Conservation (phyloP, 2,329 filamentous ascomycete species). For the Mollisia scopiformis region DNA sequence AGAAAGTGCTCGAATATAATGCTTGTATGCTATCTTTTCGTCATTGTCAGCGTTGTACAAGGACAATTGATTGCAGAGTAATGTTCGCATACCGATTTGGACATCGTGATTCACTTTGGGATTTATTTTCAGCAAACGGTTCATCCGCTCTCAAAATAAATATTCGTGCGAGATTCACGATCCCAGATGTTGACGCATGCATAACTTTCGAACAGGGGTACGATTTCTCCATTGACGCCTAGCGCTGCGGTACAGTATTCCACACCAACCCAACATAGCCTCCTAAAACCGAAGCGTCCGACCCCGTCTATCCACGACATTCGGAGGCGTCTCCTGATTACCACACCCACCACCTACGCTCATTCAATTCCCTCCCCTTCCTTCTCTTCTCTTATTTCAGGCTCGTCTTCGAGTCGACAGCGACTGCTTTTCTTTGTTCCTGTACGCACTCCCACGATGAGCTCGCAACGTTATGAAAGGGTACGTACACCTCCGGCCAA, state of each 20-base stretch:
- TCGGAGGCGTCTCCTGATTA: constrained; percentile 9
- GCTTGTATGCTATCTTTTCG: constrained; percentile 46
- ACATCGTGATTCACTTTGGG: constrained; percentile 27
- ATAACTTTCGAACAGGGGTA: constrained; percentile 1
- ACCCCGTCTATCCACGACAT: constrained; percentile 9
- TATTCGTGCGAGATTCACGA: neutral
- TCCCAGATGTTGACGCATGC: constrained; percentile 6
- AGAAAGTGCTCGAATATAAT: constrained; percentile 53
- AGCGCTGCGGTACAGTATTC: too few species aligned
- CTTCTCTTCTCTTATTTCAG: constrained; percentile 22
- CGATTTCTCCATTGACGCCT: neutral
- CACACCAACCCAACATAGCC: neutral
- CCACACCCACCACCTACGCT: neutral
- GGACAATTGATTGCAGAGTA: neutral
- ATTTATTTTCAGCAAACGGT: neutral
- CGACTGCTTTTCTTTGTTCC: constrained; percentile 29
- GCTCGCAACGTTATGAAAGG: constrained; percentile 54
- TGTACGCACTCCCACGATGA: constrained; percentile 30
- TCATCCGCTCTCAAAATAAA: constrained; percentile 4
- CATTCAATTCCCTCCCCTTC: constrained; percentile 2
- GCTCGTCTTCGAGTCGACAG: constrained; percentile 18
- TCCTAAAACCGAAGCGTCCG: neutral
- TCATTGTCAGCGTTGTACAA: neutral
- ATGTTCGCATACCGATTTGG: constrained; percentile 32
- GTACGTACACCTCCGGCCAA: constrained; percentile 43